phyloP scores from a whole-genome alignment of 2,329 filamentous ascomycete species.

The Hawksworthiomyces lignivorus region DNA sequence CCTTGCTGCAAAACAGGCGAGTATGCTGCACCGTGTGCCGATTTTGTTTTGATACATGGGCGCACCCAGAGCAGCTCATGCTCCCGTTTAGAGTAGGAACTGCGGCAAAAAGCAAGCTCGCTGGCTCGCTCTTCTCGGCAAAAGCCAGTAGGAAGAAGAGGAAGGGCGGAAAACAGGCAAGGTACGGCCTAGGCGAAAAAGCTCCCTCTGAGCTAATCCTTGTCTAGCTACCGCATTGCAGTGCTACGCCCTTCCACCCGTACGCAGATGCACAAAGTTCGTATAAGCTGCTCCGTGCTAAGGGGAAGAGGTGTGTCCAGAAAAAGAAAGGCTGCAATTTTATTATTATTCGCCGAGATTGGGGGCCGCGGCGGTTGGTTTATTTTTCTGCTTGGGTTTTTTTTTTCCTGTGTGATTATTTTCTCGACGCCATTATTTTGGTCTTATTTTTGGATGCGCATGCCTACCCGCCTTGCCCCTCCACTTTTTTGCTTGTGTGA shows the following conservation, averaged over 20 bases:
- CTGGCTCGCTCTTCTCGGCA: not conserved
- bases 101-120: not conserved
- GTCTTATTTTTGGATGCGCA: constrained; percentile 1
- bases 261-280: no score
- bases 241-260: no score
- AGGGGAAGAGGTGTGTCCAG: constrained; percentile 4
- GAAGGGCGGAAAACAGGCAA: not conserved
- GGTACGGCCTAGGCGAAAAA: not conserved
- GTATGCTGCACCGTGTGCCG: constrained; percentile 1
- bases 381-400: no score
- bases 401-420: not conserved
- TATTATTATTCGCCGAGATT: constrained; percentile 7
- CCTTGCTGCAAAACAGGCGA: no score
- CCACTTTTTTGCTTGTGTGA: not conserved
- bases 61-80: not conserved
- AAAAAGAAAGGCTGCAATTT: not conserved
- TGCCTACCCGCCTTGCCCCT: not conserved
- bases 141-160: not conserved
- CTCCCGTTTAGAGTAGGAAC: no score
- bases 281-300: not conserved
- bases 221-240: not conserved
- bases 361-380: no score
- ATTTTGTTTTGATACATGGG: constrained; percentile 2
- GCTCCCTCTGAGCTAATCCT: not conserved
- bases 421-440: not conserved